These are phyloP conservation scores for Pyrenophora graminea DNA, from an alignment of 2,329 filamentous ascomycete genomes.

Conservation along the genomic window DNA sequence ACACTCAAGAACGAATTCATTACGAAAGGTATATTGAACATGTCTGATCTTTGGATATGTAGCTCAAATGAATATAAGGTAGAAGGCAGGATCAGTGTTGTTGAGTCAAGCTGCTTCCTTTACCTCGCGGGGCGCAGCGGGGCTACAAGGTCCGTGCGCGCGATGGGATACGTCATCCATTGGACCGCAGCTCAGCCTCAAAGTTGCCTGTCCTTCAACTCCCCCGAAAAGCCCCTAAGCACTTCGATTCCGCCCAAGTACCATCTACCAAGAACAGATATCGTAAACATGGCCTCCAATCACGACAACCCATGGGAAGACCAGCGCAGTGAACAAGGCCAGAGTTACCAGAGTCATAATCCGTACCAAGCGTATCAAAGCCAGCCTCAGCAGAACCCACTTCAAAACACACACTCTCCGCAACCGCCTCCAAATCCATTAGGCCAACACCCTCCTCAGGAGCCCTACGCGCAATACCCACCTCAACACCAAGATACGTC, in stretches of 20 bases:
- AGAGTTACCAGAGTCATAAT: conserved; percentile 26
- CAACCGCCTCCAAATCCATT: conserved; percentile 10
- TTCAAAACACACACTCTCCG: conserved; percentile 13
- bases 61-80: no score
- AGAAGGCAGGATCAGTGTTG: not conserved
- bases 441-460: conserved; percentile 11
- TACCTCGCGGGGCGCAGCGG: conserved; percentile 9
- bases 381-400: conserved; percentile 19
- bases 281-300: conserved; percentile 21
- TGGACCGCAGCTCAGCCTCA: conserved; percentile 20
- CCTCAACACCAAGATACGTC: conserved; percentile 14
- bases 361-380: conserved; percentile 30
- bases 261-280: not conserved
- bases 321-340: conserved; percentile 22
- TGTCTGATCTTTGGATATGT: no score
- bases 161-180: conserved; percentile 20
- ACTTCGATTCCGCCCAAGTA: not conserved
- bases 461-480: conserved; percentile 3
- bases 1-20: no score
- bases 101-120: not conserved
- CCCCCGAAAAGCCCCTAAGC: not conserved
- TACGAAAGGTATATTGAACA: no score
- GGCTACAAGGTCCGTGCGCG: conserved; percentile 17
- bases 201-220: conserved; percentile 11
- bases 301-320: conserved; percentile 32